Percentiles rank a stretch among this genome's conserved stretches.
Evolutionary conservation across 257 asterid genomes (phyloP).

Genomic region (Rhazya stricta): DNA sequence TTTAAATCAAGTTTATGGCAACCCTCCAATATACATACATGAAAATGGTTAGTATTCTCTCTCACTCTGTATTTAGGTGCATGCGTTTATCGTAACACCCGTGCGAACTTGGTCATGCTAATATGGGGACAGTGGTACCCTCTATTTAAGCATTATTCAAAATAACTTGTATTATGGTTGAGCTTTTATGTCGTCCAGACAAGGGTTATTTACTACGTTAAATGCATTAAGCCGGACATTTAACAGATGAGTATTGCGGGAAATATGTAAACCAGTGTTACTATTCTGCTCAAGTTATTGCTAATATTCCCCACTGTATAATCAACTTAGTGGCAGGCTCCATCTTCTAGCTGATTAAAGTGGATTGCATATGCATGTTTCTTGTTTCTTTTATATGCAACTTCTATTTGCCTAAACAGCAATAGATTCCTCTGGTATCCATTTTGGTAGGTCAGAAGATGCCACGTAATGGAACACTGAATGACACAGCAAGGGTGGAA

Average conservation of each 20-base stretch:
- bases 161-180: too few species aligned
- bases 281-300: too few species aligned
- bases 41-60: slow-evolving; percentile 45
- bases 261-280: background rate
- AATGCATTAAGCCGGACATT: too few species aligned
- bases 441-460: slow-evolving; percentile 33
- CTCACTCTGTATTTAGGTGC: slow-evolving; percentile 11
- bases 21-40: slow-evolving; percentile 44
- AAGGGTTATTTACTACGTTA: background rate
- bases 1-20: slow-evolving; percentile 37
- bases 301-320: background rate
- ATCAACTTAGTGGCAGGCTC: background rate
- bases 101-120: background rate
- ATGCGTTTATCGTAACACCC: background rate
- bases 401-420: background rate
- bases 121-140: background rate
- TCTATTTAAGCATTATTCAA: background rate
- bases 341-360: background rate
- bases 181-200: too few species aligned
- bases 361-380: background rate
- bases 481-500: slow-evolving; percentile 38
- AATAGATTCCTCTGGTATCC: background rate
- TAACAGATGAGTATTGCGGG: background rate
- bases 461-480: slow-evolving; percentile 35
- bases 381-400: background rate